Base-by-base conservation (phyloP, 2,329 filamentous ascomycete species). In the Aspergillus tamarii region DNA sequence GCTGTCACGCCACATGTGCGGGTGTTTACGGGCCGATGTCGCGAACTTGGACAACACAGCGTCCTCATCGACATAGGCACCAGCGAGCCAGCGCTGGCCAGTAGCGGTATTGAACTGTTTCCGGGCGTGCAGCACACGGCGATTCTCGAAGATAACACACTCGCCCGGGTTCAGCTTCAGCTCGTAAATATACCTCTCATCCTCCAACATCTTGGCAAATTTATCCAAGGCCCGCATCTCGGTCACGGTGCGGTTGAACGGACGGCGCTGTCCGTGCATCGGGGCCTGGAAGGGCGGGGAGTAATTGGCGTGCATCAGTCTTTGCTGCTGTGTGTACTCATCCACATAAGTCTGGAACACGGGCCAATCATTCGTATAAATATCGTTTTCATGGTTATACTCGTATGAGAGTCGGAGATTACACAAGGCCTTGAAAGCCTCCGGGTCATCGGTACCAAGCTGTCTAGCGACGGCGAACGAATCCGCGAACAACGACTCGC, bases 91-190 rank as follows among this genome's bases (percentile, higher is more conserved):
- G 59, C 94, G 84, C 65, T 88, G 85, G 0, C 91, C 91, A 8
- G 84, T 83, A 4, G 62, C 64, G 23, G 75, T 73, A 63, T 94
- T 88, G 77, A 98, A 98, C 34, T 88, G 87, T 19, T 83, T 85
- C 4, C 95, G 84, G 0, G 93, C 94, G 81, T 98, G 95, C 73
- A 96, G 78, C n/a, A 96, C 84, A 21, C 94, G 85, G 64, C 88
- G 81, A 74, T 98, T 98, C 75, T 96, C 90, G 74, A 99, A 98
- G n/a, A 99, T 84, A 14, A 94, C 93, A 74, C 93, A 96, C 73
- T 97, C 91, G 3, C 94, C 95, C 4, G 91, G 88, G 60, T 88
- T 82, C 77, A 97, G 82, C 77, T 90, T 90, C 63, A 90, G 83
- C 81, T 94, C 85, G 72, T 89, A 90, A 59, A 93, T 78, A 64